Percentiles rank a stretch among this genome's conserved stretches.
phyloP scores from a whole-genome alignment of 345 rosid species.

The Cochlearia excelsa region DNA sequence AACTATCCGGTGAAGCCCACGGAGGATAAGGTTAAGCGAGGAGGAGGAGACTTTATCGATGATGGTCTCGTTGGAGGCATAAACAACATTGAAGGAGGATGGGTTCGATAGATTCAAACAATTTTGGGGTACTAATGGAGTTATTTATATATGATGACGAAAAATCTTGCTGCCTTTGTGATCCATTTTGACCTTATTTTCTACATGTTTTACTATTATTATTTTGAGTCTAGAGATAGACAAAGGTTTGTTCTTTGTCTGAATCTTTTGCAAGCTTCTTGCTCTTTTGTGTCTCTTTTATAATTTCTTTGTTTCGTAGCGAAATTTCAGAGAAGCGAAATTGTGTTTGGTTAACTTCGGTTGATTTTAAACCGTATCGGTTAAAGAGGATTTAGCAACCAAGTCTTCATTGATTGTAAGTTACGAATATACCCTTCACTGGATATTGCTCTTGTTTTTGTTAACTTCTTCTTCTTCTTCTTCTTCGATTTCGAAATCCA shows the following conservation, averaged over 20 bases:
- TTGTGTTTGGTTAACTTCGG: background rate
- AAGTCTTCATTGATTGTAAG: slow-evolving; percentile 1
- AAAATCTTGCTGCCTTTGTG: slow-evolving; percentile 22
- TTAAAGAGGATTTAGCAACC: background rate
- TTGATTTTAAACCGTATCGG: slow-evolving; percentile 1
- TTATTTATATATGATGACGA: slow-evolving; percentile 27
- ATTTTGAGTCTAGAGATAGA: slow-evolving; percentile 18
- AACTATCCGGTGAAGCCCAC: slow-evolving; percentile 76
- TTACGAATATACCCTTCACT: slow-evolving; percentile 3
- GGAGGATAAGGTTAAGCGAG: slow-evolving; percentile 73
- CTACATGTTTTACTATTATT: slow-evolving; percentile 10
- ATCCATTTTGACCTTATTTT: slow-evolving; percentile 28
- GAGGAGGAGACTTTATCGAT: slow-evolving; percentile 80
- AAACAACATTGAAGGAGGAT: slow-evolving; percentile 75
- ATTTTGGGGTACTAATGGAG: slow-evolving; percentile 38
- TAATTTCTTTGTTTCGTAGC: background rate
- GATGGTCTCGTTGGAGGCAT: slow-evolving; percentile 81
- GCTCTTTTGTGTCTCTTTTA: slow-evolving; percentile 1
- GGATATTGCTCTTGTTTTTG: slow-evolving; percentile 22
- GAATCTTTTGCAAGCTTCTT: slow-evolving; percentile 24
- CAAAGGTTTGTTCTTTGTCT: slow-evolving; percentile 26
- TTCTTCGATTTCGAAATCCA: background rate
- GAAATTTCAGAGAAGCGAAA: background rate
- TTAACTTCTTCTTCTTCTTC: background rate
- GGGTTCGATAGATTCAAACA: slow-evolving; percentile 46